These are phyloP conservation scores for Diaporthe aspalathi DNA, from an alignment of 2,329 filamentous ascomycete species.

Conservation along the genomic window DNA sequence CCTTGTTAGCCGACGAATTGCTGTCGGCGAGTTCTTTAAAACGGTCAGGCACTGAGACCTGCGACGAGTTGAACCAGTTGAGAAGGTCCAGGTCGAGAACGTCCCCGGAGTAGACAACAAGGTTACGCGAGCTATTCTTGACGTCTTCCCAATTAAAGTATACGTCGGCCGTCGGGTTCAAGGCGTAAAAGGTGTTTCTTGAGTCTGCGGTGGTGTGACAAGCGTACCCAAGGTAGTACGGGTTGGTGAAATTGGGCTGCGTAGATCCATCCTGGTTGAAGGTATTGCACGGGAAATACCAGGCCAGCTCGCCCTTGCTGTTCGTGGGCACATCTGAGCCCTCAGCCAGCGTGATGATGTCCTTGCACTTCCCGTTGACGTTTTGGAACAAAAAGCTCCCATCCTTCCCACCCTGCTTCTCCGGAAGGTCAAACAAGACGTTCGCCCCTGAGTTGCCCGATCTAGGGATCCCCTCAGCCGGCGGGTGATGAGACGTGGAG, in stretches of 20 bases:
- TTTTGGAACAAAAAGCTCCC: constrained; percentile 98
- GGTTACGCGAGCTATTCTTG: constrained; percentile 86
- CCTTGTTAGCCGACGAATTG: constrained; percentile 66
- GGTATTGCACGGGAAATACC: constrained; percentile 95
- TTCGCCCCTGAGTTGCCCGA: constrained; percentile 70
- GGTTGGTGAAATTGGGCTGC: constrained; percentile 77
- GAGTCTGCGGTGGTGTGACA: constrained; percentile 83
- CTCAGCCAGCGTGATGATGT: constrained; percentile 78
- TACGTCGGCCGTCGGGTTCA: constrained; percentile 82
- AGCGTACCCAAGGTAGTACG: constrained; percentile 84
- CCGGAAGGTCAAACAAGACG: constrained; percentile 85
- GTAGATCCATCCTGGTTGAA: constrained; percentile 95
- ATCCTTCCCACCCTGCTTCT: constrained; percentile 87
- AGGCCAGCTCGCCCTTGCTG: constrained; percentile 78
- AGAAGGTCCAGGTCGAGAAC: constrained; percentile 92
- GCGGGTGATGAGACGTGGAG: constrained; percentile 79
- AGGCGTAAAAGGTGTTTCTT: constrained; percentile 80
- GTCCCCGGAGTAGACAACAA: constrained; percentile 93
- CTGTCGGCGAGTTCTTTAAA: constrained; percentile 85
- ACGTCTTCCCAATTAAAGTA: constrained; percentile 98
- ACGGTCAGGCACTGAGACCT: constrained; percentile 79
- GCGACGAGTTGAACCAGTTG: constrained; percentile 86
- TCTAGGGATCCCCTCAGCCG: constrained; percentile 78
- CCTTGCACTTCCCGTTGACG: constrained; percentile 97
- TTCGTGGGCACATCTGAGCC: constrained; percentile 85